Percentiles rank a stretch among this genome's conserved stretches.
Evolutionary conservation across 2,329 filamentous ascomycete species (phyloP).

Genomic region (Paecilomyces fulvus): DNA sequence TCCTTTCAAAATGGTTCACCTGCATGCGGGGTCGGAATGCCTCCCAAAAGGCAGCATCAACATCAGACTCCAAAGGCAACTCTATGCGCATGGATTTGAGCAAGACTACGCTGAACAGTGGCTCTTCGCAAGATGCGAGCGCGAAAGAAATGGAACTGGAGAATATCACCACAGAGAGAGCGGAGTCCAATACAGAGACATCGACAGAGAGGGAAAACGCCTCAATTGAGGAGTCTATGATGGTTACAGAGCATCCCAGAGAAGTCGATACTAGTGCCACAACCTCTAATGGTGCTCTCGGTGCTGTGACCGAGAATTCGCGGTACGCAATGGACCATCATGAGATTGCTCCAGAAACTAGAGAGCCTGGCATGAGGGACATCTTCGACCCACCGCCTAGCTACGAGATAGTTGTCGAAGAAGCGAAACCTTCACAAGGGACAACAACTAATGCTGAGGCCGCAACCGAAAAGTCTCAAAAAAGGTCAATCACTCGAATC

Average conservation of each 20-base stretch:
- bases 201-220: neutral
- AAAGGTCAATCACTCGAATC: neutral
- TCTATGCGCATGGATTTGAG: too few relatives aligned
- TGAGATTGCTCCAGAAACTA: neutral
- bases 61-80: neutral
- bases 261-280: neutral
- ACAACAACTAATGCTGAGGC: too few relatives aligned
- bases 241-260: neutral
- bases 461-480: too few relatives aligned
- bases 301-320: neutral
- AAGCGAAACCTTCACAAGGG: too few relatives aligned
- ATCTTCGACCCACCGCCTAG: neutral
- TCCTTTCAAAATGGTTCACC: neutral
- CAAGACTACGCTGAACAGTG: neutral
- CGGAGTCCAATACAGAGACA: neutral
- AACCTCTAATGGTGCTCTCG: neutral
- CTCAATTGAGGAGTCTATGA: neutral
- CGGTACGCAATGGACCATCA: neutral
- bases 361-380: neutral
- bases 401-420: neutral
- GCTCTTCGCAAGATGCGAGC: neutral
- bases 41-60: neutral
- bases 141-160: neutral
- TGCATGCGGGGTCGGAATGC: neutral
- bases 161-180: neutral